Evolutionary conservation across 805 yeast genomes (phyloP).

Genomic region (Myxozyma neotropica): DNA sequence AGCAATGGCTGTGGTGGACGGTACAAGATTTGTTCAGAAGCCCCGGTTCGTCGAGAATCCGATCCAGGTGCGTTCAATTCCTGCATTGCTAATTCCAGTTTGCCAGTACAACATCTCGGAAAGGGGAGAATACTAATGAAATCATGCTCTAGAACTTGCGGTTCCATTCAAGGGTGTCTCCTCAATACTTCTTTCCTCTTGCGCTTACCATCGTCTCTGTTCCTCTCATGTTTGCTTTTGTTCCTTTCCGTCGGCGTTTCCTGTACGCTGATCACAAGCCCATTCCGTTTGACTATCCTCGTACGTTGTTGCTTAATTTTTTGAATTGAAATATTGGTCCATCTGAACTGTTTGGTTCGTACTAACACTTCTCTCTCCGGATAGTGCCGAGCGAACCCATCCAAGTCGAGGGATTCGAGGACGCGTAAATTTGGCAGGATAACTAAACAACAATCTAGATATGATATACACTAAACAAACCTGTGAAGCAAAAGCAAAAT

Average conservation of each 20-base stretch:
- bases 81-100: not conserved
- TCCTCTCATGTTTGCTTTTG: slow-evolving; percentile 33
- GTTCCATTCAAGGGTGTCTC: slow-evolving; percentile 70
- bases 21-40: not conserved
- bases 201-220: slow-evolving; percentile 53
- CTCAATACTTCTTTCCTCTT: slow-evolving; percentile 66
- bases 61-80: slow-evolving; percentile 6
- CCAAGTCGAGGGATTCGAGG: slow-evolving; percentile 12
- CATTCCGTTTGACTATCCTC: slow-evolving; percentile 52
- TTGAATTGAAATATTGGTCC: no score
- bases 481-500: not conserved
- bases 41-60: slow-evolving; percentile 22
- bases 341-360: not conserved
- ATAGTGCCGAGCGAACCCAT: slow-evolving; percentile 8
- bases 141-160: slow-evolving; percentile 50
- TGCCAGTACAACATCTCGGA: no score
- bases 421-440: not conserved
- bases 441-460: not conserved
- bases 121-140: not conserved
- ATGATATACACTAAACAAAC: not conserved
- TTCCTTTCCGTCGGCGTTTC: slow-evolving; percentile 43
- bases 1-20: no score
- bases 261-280: slow-evolving; percentile 62
- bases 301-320: slow-evolving; percentile 27
- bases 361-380: no score